Conservation (phyloP, 345 rosid genomes). For the Arabidopsis suecica region DNA sequence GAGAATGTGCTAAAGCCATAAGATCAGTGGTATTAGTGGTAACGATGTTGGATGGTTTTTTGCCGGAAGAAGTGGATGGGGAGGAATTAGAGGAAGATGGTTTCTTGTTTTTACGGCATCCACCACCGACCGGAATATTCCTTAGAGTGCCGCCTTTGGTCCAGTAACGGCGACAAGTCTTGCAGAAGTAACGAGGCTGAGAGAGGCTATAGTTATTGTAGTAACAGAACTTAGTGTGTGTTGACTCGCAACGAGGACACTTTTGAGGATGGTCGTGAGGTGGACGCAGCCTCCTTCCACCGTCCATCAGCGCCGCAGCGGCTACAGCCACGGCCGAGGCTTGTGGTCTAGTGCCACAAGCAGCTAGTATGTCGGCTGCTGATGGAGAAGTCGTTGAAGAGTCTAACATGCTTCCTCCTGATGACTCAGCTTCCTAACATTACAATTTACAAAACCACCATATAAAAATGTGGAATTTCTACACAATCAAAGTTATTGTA, state of each 20-base stretch:
- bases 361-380: constrained; percentile 79
- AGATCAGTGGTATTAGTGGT: constrained; percentile 41
- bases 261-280: constrained; percentile 89
- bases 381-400: constrained; percentile 69
- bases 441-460: constrained; percentile 8
- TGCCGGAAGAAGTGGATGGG: constrained; percentile 50
- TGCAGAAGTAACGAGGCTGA: constrained; percentile 98
- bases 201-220: constrained; percentile 98
- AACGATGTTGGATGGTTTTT: constrained; percentile 51
- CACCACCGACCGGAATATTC: constrained; percentile 98
- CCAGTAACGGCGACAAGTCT: constrained; percentile 98
- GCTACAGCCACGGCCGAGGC: constrained; percentile 54
- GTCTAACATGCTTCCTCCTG: constrained; percentile 47
- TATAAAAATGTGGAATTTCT: constrained; percentile 1
- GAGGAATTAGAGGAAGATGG: constrained; percentile 43
- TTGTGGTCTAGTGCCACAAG: constrained; percentile 70
- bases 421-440: constrained; percentile 46
- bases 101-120: constrained; percentile 91
- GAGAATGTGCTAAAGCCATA: constrained; percentile 47
- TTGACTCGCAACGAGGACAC: constrained; percentile 93
- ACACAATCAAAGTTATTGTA: background rate
- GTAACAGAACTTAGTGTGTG: constrained; percentile 96
- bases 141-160: constrained; percentile 94
- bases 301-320: constrained; percentile 63
- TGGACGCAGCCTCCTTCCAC: constrained; percentile 90